Evolutionary conservation across 1,139 yeast species (phyloP), one percentile per base, ranked within the genome.

Genomic region (Geotrichum klebahnii): DNA sequence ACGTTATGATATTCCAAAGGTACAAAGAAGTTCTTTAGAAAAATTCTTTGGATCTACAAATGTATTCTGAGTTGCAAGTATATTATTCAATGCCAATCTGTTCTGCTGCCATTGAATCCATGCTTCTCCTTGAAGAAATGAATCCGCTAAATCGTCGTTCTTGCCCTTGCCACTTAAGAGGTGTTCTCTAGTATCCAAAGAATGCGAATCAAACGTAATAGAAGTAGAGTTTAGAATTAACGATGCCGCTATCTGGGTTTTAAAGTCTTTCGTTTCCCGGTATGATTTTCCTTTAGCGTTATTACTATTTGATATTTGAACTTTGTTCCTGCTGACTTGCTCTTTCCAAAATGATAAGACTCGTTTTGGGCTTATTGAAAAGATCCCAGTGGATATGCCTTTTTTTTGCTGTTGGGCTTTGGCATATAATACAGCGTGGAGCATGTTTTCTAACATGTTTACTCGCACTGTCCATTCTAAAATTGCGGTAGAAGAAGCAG

Each of bases 121-220:
- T 0, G 80, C 71, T 0, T 80, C 50, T 0, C 78, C 83, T 62
- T 82, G 86, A 3, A 81, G 62, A 16, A 82, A 64, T 0, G 82
- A 72, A 60, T 82, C 88, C 6, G 78, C 76, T 19, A 80, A 62
- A 59, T 82, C 88, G 60, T 82, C 88, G 32, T 77, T 76, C 58
- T 81, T 81, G 28, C 66, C 67, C 2, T 64, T 59, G 26, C 29
- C 22, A 23, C 20, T 26, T 40, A 38, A 29, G 5, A 41, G 28
- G 5, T 26, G 28, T 17, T 19, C 40, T 19, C 44, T 28, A 19
- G 44, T 16, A 3, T 3, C 23, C 2, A 24, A 29, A 12, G 33
- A 12, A 14, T 1, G 9, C 3, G 14, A n/a, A 16, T 9, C 19
- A 9, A 39, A 39, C 8, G 6, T 3, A 4, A 20, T 17, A 10